Base-by-base conservation (phyloP, 2,329 filamentous ascomycete genomes). In the Orbilia javanica region DNA sequence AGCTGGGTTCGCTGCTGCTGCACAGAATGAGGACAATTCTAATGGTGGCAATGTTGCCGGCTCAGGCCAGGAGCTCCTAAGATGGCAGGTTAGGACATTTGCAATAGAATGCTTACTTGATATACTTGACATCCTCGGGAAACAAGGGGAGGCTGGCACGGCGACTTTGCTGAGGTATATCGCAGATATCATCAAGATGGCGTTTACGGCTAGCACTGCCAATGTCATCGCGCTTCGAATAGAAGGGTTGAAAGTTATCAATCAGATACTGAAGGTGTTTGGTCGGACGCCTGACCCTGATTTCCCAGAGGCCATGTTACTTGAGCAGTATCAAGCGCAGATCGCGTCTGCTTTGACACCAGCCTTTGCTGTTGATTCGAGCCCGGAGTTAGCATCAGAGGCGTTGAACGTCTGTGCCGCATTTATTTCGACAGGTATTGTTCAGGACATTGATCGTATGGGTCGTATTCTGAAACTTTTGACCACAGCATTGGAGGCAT, bases 361-460 rank as follows among this genome's bases (percentile, higher is more conserved):
- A 2, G 96, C 96, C 0, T 99, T 99, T 85, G 94, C 96, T 0
- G 91, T 91, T 2, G 96, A 99, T 84, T 99, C 96, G 0, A 97
- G 95, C 0, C 94, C 96, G 0, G 96, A 99, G 84, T 87, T 99
- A 15, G 96, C 96, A 6, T 94, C 96, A 0, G 95, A 97, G 83
- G 96, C 96, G 15, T 93, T 99, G 80, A 97, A 97, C 82, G 96
- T 99, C 5, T 99, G 96, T 82, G 96, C 95, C n/a, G 94, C 93
- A 0, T 99, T 99, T 84, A 96, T 99, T 82, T 92, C 95, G 0
- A 97, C 95, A 0, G 96, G 96, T 13, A 98, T 99, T 69, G 96
- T 99, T 7, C 97, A 94, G 0, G 96, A 98, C 84, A 90, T 98
- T 7, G 96, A 99, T 81, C 90, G 96, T n/a, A 99, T 99, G 96